These are phyloP conservation scores for Entomortierella parvispora DNA, from an alignment of 192 early-diverging fungal species.

Conservation along the genomic window DNA sequence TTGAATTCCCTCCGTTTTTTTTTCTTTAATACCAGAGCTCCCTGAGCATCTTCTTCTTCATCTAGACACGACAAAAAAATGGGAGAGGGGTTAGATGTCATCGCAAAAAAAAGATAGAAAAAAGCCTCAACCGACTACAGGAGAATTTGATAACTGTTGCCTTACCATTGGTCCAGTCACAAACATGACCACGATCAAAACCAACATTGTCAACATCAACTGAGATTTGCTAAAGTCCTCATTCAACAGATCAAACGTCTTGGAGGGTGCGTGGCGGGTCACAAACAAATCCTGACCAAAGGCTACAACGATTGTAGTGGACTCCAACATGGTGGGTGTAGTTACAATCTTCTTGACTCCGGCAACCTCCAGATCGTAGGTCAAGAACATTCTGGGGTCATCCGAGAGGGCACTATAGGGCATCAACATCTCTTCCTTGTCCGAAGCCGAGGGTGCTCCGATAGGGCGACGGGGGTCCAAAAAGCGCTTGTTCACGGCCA, in stretches of 20 bases:
- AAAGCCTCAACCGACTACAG: neutral
- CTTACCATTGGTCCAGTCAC: slow-evolving; percentile 81
- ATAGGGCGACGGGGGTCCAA: slow-evolving; percentile 88
- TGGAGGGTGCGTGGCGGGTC: slow-evolving; percentile 82
- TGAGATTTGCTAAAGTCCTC: slow-evolving; percentile 91
- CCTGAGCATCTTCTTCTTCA: slow-evolving; percentile 42
- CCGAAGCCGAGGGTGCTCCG: slow-evolving; percentile 71
- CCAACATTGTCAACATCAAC: slow-evolving; percentile 86
- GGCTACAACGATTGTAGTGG: slow-evolving; percentile 88
- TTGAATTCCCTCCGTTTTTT: too few relatives aligned
- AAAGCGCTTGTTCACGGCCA: slow-evolving; percentile 75
- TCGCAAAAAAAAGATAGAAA: slow-evolving; percentile 1
- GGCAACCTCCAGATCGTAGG: slow-evolving; percentile 74
- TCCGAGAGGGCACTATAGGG: slow-evolving; percentile 82
- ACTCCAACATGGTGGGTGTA: slow-evolving; percentile 87
- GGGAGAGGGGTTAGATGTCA: too few relatives aligned
- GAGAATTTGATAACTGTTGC: neutral
- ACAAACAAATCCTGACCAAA: slow-evolving; percentile 95
- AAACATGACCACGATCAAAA: slow-evolving; percentile 76
- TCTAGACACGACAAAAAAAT: slow-evolving; percentile 8
- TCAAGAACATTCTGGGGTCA: slow-evolving; percentile 80
- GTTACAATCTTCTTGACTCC: slow-evolving; percentile 77
- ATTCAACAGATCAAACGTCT: slow-evolving; percentile 93
- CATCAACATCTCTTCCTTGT: slow-evolving; percentile 89
- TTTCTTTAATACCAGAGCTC: slow-evolving; percentile 41